These are phyloP conservation scores for Erythrophleum fordii DNA, from an alignment of 306 rosid species.

Conservation along the genomic window DNA sequence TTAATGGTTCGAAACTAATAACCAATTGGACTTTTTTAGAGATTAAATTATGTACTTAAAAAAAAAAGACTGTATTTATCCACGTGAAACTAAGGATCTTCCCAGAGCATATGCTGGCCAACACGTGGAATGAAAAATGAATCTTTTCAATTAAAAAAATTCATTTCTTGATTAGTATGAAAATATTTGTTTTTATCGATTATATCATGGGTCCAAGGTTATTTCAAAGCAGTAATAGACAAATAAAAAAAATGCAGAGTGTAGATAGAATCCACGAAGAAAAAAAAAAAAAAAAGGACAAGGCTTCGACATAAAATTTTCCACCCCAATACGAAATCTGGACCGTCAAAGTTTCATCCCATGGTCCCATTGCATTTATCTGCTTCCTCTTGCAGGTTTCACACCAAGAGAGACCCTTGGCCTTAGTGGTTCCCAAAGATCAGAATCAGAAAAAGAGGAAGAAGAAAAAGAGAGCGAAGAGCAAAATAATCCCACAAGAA, in stretches of 20 bases:
- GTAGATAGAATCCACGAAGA: slow-evolving; percentile 25
- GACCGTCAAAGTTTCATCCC: slow-evolving; percentile 47
- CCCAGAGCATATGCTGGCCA: slow-evolving; percentile 37
- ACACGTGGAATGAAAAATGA: not conserved
- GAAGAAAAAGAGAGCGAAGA: slow-evolving; percentile 31
- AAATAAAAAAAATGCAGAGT: not conserved
- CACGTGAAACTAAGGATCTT: slow-evolving; percentile 30
- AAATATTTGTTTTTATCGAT: slow-evolving; percentile 4
- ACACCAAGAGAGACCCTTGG: not conserved
- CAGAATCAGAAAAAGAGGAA: slow-evolving; percentile 19
- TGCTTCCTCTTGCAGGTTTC: slow-evolving; percentile 41
- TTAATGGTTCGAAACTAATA: too few species aligned
- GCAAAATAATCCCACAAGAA: not conserved
- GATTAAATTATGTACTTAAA: too few species aligned
- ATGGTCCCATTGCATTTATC: slow-evolving; percentile 47
- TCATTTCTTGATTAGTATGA: not conserved
- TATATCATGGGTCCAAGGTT: not conserved
- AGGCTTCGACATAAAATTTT: slow-evolving; percentile 41
- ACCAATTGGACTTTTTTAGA: too few species aligned
- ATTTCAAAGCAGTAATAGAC: not conserved
- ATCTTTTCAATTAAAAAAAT: not conserved
- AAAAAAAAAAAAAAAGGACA: slow-evolving; percentile 32
- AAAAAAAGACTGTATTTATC: slow-evolving; percentile 1
- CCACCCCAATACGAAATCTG: slow-evolving; percentile 57
- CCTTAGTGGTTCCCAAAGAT: slow-evolving; percentile 23